Conservation (phyloP, 495 filamentous ascomycete species). For the Peziza echinospora region DNA sequence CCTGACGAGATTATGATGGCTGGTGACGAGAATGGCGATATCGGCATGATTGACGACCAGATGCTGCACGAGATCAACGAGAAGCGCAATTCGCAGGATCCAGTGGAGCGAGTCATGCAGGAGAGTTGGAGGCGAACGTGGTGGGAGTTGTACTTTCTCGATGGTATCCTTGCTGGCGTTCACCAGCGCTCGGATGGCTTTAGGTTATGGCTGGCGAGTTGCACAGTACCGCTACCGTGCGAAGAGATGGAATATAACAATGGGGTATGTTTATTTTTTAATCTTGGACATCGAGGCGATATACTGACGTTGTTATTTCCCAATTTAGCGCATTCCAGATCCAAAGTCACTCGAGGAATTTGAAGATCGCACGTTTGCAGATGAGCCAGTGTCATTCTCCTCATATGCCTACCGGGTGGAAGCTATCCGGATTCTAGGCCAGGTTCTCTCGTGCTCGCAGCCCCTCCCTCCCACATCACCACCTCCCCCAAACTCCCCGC, state of each 20-base stretch:
- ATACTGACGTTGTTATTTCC: constrained; percentile 23
- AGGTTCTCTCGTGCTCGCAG: constrained; percentile 34
- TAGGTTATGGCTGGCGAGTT: constrained; percentile 30
- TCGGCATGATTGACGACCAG: not conserved
- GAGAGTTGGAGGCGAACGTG: constrained; percentile 72
- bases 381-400: constrained; percentile 43
- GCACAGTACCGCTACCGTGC: constrained; percentile 48
- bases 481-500: no score
- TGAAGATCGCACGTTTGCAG: constrained; percentile 42
- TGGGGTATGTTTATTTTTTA: constrained; percentile 32
- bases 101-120: constrained; percentile 29
- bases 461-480: constrained; percentile 1
- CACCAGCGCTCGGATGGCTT: constrained; percentile 34
- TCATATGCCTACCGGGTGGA: constrained; percentile 62
- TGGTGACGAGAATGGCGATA: constrained; percentile 22
- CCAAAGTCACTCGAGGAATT: constrained; percentile 46
- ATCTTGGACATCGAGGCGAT: not conserved
- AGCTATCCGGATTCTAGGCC: constrained; percentile 49
- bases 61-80: no score
- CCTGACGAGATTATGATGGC: constrained; percentile 21
- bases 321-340: constrained; percentile 38
- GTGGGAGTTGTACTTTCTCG: constrained; percentile 77
- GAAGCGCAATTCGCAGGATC: constrained; percentile 17
- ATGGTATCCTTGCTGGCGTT: constrained; percentile 41
- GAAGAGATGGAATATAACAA: constrained; percentile 48